These are phyloP conservation scores for Aspergillus steynii DNA, from an alignment of 495 filamentous ascomycete species.

Conservation along the genomic window DNA sequence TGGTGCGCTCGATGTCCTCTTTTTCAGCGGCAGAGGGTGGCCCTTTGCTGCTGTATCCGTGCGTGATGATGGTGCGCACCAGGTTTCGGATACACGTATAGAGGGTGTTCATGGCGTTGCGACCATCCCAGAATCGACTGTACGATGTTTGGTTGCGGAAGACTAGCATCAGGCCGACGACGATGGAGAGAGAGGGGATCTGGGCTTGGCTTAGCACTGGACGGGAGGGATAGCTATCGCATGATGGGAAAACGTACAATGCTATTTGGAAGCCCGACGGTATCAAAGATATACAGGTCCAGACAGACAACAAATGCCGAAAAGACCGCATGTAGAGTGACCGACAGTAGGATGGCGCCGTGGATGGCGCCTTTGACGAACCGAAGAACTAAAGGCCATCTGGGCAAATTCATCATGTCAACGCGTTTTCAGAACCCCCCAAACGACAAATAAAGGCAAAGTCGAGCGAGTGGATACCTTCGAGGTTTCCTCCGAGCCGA, in stretches of 20 bases:
- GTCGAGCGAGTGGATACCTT: constrained; percentile 32
- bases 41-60: constrained; percentile 35
- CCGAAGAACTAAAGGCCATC: constrained; percentile 72
- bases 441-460: background rate
- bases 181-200: constrained; percentile 76
- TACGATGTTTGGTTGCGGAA: constrained; percentile 74
- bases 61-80: constrained; percentile 55
- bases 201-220: constrained; percentile 19
- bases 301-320: constrained; percentile 64
- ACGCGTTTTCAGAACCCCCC: background rate
- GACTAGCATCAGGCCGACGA: constrained; percentile 79
- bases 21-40: constrained; percentile 44
- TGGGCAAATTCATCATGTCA: constrained; percentile 18
- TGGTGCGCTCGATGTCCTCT: constrained; percentile 58
- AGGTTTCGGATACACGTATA: constrained; percentile 65
- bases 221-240: background rate
- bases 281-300: constrained; percentile 54
- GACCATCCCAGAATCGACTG: constrained; percentile 72
- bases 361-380: constrained; percentile 79
- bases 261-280: constrained; percentile 61
- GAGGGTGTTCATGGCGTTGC: constrained; percentile 58
- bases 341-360: constrained; percentile 60
- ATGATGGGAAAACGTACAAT: constrained; percentile 48
- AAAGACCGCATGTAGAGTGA: constrained; percentile 64
- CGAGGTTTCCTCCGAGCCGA: constrained; percentile 58